These are phyloP conservation scores for Leptographium flavum DNA, from an alignment of 2,329 filamentous ascomycete species.

Conservation along the genomic window DNA sequence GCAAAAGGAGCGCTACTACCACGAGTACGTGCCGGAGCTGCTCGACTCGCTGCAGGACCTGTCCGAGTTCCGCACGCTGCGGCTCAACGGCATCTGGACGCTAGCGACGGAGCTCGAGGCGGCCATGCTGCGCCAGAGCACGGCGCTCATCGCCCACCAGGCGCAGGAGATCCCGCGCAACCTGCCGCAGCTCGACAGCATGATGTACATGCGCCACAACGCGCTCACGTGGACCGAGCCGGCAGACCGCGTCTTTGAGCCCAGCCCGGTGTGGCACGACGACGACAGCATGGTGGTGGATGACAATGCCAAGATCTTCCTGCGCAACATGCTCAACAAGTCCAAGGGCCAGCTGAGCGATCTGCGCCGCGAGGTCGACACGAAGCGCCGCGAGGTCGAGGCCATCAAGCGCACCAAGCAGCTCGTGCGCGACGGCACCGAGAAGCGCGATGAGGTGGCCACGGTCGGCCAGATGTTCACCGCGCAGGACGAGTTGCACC, in stretches of 20 bases:
- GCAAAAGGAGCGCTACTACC: conserved; percentile 93
- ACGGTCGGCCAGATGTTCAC: conserved; percentile 72
- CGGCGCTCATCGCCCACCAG: conserved; percentile 57
- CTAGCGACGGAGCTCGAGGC: conserved; percentile 67
- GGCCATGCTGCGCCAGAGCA: conserved; percentile 62
- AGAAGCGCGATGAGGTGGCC: conserved; percentile 79
- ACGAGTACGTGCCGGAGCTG: conserved; percentile 89
- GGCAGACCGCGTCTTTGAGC: conserved; percentile 71
- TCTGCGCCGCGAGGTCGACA: conserved; percentile 68
- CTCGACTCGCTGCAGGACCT: conserved; percentile 89
- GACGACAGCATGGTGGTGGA: conserved; percentile 77
- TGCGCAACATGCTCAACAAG: conserved; percentile 84
- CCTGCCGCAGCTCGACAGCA: conserved; percentile 75
- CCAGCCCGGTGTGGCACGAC: conserved; percentile 94
- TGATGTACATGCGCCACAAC: conserved; percentile 97
- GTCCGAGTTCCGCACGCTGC: conserved; percentile 73
- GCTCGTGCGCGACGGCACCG: conserved; percentile 65
- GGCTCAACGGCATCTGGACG: conserved; percentile 76
- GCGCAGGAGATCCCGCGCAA: conserved; percentile 76
- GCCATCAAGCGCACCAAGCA: conserved; percentile 59
- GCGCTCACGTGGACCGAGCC: conserved; percentile 72
- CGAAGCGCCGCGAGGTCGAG: conserved; percentile 76
- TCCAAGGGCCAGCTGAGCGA: conserved; percentile 76
- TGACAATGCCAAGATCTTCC: conserved; percentile 73
- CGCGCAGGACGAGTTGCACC: conserved; percentile 72